Evolutionary conservation across 768 basidiomycete species (phyloP), one percentile per base, ranked within the genome.

Genomic region (Calocybe gangraenosa): DNA sequence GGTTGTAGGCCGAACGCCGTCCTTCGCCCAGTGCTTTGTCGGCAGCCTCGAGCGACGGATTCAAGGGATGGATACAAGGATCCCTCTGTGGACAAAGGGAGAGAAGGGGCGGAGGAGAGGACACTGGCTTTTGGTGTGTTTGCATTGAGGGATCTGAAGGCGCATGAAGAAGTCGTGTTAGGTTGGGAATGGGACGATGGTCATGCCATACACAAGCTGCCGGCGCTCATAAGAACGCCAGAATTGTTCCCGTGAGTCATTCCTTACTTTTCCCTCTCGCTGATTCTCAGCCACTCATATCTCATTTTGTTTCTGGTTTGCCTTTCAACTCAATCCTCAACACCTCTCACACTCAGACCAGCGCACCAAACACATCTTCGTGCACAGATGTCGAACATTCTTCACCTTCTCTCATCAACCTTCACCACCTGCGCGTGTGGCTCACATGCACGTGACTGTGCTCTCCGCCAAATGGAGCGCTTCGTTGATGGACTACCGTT

Each of bases 131-230:
- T 96, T 58, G 92, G 82, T 0, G 69, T 96, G 0, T 94, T 92
- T 51, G 88, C 93, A 1, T 64, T 83, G 14, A 65, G 80, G 9
- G 86, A 89, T 49, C 73, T 97, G 52, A 76, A 75, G 44, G 78
- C 78, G 25, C 75, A 85, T 38, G 92, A 93, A 52, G 94, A 97
- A 65, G 78, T 97, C 15, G 81, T 93, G 0, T 65, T 97, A 0
- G 87, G 87, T 0, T 97, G 94, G 92, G 92, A 96, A 60, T 98
- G 94, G 94, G 93, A 97, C 55, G 94, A 98, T 56, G 82, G 81
- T 2, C 87, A 91, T 58, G 82, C 84, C 0, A 78, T 94, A 0
- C 93, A 95, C 63, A 68, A 73, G 49, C 67, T 92, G 0, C 87
- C 81, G n/a, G 80, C 81, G 7, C 63, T 88, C 40, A 68, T 89